Conservation (phyloP, 345 rosid species). For the Theobroma cacao region DNA sequence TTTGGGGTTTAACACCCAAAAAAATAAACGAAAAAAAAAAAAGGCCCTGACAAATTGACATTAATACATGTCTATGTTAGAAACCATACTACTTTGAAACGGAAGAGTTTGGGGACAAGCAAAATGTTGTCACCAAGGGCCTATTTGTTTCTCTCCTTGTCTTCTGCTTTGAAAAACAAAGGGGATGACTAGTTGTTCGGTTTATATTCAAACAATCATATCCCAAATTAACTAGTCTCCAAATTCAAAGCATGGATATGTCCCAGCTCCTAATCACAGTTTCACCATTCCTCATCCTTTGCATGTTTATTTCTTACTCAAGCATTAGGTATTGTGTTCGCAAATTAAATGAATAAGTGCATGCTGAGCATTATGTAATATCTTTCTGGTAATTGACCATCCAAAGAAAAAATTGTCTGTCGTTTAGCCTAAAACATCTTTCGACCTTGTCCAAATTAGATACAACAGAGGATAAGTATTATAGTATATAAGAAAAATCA, state of each 20-base stretch:
- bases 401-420: background rate
- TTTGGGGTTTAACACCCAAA: background rate
- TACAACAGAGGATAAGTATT: background rate
- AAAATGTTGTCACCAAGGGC: slow-evolving; percentile 58
- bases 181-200: background rate
- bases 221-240: slow-evolving; percentile 3
- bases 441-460: background rate
- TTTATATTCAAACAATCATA: slow-evolving; percentile 16
- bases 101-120: slow-evolving; percentile 33
- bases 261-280: background rate
- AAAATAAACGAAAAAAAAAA: background rate
- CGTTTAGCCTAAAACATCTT: background rate
- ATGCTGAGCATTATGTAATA: background rate
- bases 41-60: background rate
- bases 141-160: slow-evolving; percentile 48
- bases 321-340: too few species aligned
- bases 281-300: background rate
- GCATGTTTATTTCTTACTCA: background rate
- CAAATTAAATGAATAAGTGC: background rate
- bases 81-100: background rate
- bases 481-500: background rate
- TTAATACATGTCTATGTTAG: background rate
- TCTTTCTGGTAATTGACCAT: background rate
- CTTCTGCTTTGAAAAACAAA: slow-evolving; percentile 29
- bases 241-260: slow-evolving; percentile 18